Evolutionary conservation across 768 basidiomycete genomes (phyloP).

Genomic region (Boletus tylopilopsis): DNA sequence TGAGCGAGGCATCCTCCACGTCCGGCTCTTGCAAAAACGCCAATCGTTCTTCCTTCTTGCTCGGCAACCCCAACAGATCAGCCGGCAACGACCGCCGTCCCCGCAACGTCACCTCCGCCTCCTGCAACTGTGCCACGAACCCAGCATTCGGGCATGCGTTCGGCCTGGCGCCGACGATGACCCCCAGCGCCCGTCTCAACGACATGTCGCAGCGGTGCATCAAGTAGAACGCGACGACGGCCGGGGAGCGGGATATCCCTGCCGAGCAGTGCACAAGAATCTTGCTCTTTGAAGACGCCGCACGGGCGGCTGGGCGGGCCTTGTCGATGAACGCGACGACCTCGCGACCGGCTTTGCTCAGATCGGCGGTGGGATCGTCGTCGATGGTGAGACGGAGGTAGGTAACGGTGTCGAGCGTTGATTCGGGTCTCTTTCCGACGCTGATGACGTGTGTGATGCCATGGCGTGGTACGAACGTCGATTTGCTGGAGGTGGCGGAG

Average conservation of each 20-base stretch:
- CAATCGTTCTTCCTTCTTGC: constrained; percentile 5
- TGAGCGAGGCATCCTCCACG: too few relatives aligned
- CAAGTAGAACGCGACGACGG: constrained; percentile 4
- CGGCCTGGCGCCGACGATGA: constrained; percentile 1
- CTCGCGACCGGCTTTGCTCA: background rate
- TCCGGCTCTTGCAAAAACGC: constrained; percentile 4
- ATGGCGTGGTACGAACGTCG: constrained; percentile 1
- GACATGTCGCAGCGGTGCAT: constrained; percentile 3
- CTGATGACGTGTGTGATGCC: constrained; percentile 13
- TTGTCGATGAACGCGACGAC: constrained; percentile 2
- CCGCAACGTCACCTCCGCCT: background rate
- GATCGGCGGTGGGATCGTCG: constrained; percentile 3
- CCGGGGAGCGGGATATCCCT: constrained; percentile 10
- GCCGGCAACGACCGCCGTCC: background rate
- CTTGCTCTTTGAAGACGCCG: background rate
- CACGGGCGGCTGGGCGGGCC: background rate
- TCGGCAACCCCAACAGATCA: background rate
- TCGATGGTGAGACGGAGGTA: constrained; percentile 10
- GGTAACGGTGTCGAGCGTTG: background rate
- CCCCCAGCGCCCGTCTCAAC: background rate
- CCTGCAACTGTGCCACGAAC: background rate
- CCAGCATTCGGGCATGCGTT: constrained; percentile 5
- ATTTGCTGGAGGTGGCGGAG: constrained; percentile 5
- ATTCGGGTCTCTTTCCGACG: constrained; percentile 3
- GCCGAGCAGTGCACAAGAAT: constrained; percentile 10